A percentile compares a stretch with the other conserved stretches of the same genome.
Conservation (phyloP, 495 filamentous ascomycete genomes). For the Penicillium arizonense region DNA sequence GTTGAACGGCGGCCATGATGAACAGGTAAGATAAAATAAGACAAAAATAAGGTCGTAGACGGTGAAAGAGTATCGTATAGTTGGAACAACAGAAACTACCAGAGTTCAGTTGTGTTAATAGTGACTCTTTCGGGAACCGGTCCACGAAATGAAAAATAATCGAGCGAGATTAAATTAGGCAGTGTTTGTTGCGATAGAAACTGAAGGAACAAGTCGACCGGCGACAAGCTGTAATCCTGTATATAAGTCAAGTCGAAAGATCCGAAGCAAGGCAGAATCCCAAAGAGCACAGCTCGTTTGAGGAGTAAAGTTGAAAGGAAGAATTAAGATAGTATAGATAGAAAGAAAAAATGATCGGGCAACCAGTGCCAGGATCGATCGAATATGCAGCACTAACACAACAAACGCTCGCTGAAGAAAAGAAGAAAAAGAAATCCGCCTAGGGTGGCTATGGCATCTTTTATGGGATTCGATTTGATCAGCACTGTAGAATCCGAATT, state of each 20-base stretch:
- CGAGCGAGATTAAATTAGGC: slow-evolving; percentile 63
- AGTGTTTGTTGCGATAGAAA: slow-evolving; percentile 36
- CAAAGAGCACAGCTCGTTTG: slow-evolving; percentile 50
- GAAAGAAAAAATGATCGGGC: slow-evolving; percentile 43
- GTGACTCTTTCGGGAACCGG: slow-evolving; percentile 22
- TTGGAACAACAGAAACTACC: slow-evolving; percentile 19
- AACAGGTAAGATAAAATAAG: slow-evolving; percentile 28
- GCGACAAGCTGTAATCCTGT: slow-evolving; percentile 40
- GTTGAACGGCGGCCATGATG: slow-evolving; percentile 82
- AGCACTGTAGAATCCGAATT: slow-evolving; percentile 9
- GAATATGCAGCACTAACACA: slow-evolving; percentile 58
- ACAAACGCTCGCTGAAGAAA: slow-evolving; percentile 77
- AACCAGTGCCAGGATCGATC: slow-evolving; percentile 52
- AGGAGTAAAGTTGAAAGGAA: slow-evolving; percentile 12
- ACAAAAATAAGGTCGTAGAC: slow-evolving; percentile 24
- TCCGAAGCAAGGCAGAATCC: slow-evolving; percentile 29
- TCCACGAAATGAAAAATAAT: slow-evolving; percentile 28
- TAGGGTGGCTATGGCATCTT: slow-evolving; percentile 39
- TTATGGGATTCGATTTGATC: slow-evolving; percentile 24
- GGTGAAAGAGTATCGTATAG: slow-evolving; percentile 17
- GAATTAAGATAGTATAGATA: slow-evolving; percentile 33
- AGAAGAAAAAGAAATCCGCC: slow-evolving; percentile 44
- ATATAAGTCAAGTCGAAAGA: slow-evolving; percentile 29
- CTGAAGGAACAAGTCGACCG: slow-evolving; percentile 43
- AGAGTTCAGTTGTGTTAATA: slow-evolving; percentile 15